Base-by-base conservation (phyloP, 805 yeast genomes). In the Lipomyces starkeyi region DNA sequence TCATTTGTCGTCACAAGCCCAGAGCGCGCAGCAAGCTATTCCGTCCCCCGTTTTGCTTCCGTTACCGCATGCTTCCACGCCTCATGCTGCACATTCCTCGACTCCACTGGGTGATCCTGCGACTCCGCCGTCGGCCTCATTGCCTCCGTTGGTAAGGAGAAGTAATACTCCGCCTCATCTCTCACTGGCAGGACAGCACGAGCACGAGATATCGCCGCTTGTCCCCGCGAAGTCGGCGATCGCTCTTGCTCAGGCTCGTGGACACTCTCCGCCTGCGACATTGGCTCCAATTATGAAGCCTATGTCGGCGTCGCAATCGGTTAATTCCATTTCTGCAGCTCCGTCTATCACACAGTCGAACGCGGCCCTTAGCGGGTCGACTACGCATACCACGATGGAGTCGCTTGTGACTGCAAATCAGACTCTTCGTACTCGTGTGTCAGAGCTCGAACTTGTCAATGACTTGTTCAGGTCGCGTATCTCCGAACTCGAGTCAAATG, bases 361-460 rank as follows among this genome's bases (percentile, higher is more conserved):
- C 54, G 20, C 27, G 55, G 32, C 65, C 27, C 37, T 53, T 25
- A 53, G 63, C 25, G 25, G 57, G 7, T 40, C 69, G 8, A 29
- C 72, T 13, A 6, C 64, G 22, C 49, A 58, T 34, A 62, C 69
- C 53, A 54, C 65, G 13, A 54, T 68, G 34, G 73, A 70, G 60
- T 67, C 73, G 22, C 67, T 70, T 14, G 49, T 59, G 14, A 52
- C 69, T 9, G 82, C 80, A 49, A 74, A 79, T 25, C 80, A 80
- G 43, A 81, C 78, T 63, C 80, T 93, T 70, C 86, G 87, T 71
- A 91, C 97, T 0, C 83, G 96, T 67, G 91, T 93, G 27, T 86
- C 90, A 13, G 98, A 94, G 77, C 83, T 94, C 69, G 98, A 94
- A 77, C 82, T 93, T 56, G 97, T 94, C 54, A 93, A 93, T 74